These are phyloP conservation scores for Cucurbita pepo DNA, from an alignment of 306 rosid genomes.

Conservation along the genomic window DNA sequence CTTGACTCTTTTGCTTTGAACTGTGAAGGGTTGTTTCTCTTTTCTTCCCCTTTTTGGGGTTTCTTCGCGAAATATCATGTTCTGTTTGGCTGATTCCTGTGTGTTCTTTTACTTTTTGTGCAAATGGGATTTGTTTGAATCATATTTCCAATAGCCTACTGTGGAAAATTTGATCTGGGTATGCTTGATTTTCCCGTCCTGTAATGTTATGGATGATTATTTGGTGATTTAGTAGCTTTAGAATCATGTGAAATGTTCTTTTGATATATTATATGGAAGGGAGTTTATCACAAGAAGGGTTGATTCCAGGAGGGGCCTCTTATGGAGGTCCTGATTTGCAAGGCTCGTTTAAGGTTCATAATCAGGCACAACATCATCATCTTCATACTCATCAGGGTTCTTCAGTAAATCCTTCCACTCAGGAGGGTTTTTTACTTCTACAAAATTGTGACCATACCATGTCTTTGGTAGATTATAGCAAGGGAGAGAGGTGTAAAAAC, in stretches of 20 bases:
- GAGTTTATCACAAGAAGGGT: conserved; percentile 57
- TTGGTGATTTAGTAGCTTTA: not conserved
- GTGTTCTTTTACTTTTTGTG: not conserved
- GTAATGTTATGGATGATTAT: not conserved
- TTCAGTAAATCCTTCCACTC: conserved; percentile 29
- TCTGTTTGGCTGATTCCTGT: not conserved
- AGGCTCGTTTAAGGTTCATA: conserved; percentile 40
- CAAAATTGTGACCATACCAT: conserved; percentile 41
- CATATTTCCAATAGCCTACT: not conserved
- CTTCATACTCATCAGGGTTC: conserved; percentile 41
- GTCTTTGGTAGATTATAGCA: conserved; percentile 37
- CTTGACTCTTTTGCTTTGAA: not conserved
- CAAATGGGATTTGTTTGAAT: not conserved
- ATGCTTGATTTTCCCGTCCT: conserved; percentile 10
- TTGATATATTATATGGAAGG: conserved; percentile 53
- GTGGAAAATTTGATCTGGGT: not conserved
- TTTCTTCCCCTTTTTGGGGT: not conserved
- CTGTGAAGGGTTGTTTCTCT: not conserved
- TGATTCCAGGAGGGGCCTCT: conserved; percentile 43
- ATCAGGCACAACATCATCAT: conserved; percentile 32
- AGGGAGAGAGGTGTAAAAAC: conserved; percentile 57
- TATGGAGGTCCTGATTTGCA: conserved; percentile 65
- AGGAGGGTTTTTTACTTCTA: conserved; percentile 48
- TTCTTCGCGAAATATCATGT: not conserved
- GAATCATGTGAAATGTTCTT: conserved; percentile 9